Base-by-base conservation (phyloP, 768 basidiomycete species). In the Kwoniella europaea region DNA sequence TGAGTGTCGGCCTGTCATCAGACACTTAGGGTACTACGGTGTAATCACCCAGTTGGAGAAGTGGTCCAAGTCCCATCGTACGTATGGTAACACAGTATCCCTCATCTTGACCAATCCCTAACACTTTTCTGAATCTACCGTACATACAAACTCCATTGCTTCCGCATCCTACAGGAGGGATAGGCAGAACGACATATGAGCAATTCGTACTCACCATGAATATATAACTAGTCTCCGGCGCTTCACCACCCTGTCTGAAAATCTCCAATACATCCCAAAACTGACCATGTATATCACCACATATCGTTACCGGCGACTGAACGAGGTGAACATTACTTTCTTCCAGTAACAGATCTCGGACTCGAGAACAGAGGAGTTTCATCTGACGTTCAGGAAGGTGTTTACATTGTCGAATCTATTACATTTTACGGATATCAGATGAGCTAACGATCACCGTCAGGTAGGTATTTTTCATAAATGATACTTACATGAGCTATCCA, bases 191-290 rank as follows among this genome's bases (percentile, higher is more conserved):
- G 27, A 27, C 27, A 27, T 27, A 27, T 27, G 27, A 53, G 13
- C 35, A 24, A 46, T 15, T 50, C 43, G 41, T 4, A 79, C 79
- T 65, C 63, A 82, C 96, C 97, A 99, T 99, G 87, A 98, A 99
- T 79, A 99, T 91, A 85, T 99, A 99, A 86, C 98, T 99, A 75
- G 97, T 99, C 85, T 97, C 94, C 55, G 97, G 97, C 15, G 93
- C 96, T 86, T 97, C 96, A 61, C 97, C 97, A 64, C 97, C 97
- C 82, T 98, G 98, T 66, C 95, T 91, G 86, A 99, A 98, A 53
- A 98, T 91, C 90, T 85, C 85, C 89, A 94, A 74, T 35, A 98
- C 86, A 80, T 98, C 96, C 93, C 94, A 98, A 85, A 99, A 99
- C 89, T 99, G 97, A 55, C 97, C 97, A 83, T 99, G 97, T 73